A percentile compares a stretch with the other conserved stretches of the same genome.
Evolutionary conservation across 176 grass and related monocot species (phyloP).

Genomic region (Oryza brachyantha): DNA sequence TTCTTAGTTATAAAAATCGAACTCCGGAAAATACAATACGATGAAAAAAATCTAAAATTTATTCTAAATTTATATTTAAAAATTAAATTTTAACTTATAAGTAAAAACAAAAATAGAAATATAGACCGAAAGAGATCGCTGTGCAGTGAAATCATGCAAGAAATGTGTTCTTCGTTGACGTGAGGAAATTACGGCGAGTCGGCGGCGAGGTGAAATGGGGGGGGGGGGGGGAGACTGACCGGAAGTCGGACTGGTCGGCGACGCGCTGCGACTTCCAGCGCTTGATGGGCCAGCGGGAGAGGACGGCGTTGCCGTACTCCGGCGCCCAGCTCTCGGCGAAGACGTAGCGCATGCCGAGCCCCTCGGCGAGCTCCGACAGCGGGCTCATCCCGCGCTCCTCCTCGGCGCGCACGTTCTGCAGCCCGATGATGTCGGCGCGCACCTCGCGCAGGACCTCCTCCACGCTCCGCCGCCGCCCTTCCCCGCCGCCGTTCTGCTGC

Average conservation of each 20-base stretch:
- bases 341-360: constrained; percentile 86
- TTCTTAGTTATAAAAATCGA: too few species aligned
- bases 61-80: too few species aligned
- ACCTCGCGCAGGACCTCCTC: constrained; percentile 86
- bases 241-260: constrained; percentile 77
- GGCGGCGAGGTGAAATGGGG: background rate
- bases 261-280: constrained; percentile 77
- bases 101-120: too few species aligned
- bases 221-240: constrained; percentile 22
- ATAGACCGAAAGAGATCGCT: background rate
- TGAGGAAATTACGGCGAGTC: background rate
- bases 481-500: background rate
- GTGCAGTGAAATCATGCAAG: background rate
- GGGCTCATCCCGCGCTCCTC: constrained; percentile 91
- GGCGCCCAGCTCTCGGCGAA: constrained; percentile 99
- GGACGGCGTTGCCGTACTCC: constrained; percentile 87
- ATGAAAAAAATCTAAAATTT: too few species aligned
- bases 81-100: too few species aligned
- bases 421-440: constrained; percentile 74
- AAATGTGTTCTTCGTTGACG: constrained; percentile 1
- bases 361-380: constrained; percentile 76
- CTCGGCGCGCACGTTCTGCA: constrained; percentile 91
- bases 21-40: too few species aligned
- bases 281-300: constrained; percentile 93
- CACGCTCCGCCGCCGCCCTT: constrained; percentile 52